These are phyloP conservation scores for Trypanosoma vivax DNA, from an alignment of 208 protist genomes.

Conservation along the genomic window DNA sequence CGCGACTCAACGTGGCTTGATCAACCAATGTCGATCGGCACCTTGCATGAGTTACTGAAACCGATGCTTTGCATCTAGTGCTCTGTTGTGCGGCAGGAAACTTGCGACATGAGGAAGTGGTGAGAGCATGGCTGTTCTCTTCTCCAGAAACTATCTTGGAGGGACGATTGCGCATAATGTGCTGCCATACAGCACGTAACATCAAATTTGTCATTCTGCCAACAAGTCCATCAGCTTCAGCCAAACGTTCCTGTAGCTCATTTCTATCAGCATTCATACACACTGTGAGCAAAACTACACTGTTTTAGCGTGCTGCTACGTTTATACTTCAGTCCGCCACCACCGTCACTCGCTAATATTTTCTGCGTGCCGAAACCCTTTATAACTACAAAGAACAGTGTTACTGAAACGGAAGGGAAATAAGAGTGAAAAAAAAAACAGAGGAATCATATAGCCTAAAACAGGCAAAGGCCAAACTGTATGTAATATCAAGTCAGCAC, in stretches of 20 bases:
- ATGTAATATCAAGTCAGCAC: no score
- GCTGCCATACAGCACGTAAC: constrained; percentile 56
- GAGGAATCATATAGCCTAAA: background rate
- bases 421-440: background rate
- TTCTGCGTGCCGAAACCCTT: no score
- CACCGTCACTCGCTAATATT: background rate
- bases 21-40: background rate
- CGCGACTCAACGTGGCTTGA: constrained; percentile 15
- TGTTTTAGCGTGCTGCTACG: background rate
- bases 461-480: no score
- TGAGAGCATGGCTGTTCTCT: background rate
- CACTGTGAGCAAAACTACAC: background rate
- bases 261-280: constrained; percentile 17
- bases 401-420: no score
- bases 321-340: background rate
- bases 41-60: background rate
- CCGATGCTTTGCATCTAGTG: background rate
- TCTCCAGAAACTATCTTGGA: background rate
- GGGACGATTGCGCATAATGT: constrained; percentile 22
- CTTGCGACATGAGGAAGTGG: background rate
- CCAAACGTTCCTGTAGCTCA: constrained; percentile 25
- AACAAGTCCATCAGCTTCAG: constrained; percentile 32
- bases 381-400: no score
- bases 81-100: background rate
- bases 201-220: constrained; percentile 34